Evolutionary conservation across 352 stramenopile species (phyloP), one percentile per base, ranked within the genome.

Genomic region (Plasmopara muralis): DNA sequence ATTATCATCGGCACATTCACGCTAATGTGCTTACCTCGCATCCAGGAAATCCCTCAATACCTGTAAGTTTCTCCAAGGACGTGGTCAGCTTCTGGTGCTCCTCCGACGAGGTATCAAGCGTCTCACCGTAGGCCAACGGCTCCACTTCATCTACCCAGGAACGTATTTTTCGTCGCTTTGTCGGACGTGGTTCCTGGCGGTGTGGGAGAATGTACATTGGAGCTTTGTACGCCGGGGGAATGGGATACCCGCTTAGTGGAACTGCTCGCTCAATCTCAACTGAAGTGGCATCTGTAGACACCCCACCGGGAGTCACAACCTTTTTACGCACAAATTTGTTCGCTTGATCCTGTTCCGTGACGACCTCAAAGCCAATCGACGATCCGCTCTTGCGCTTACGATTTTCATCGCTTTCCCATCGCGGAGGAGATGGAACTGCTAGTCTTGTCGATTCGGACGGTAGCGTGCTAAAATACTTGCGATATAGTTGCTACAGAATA

Each of bases 121-220:
- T 68, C 31, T 91, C 74, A 7, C 83, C 83, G 47, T 75, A 86
- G 31, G 65, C 47, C 6, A 94, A 57, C 18, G 79, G 74, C 9
- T 73, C 29, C 4, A 92, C 83, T 9, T 92, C 81, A 40, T 94
- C 83, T 51, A 87, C 68, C 83, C 83, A 94, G 41, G 83, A 87
- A 9, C 83, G 81, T 41, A 94, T 90, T 72, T 94, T 94, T 30
- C 83, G 81, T 29, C 81, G 78, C 61, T 94, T 94, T 0, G 79
- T 54, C 16, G 74, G 68, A 16, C 77, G 77, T 18, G 72, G 56
- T 3, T 85, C 72, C 35, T 76, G 64, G 6, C 70, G 77, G 52
- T 82, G 62, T 16, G 80, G 74, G 18, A 74, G 77, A 49, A 82
- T 86, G 55, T 90, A 85, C 44, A 85, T 67, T 9, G 81, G 75